These are phyloP conservation scores for Graphiopsis chlorocephala DNA, from an alignment of 2,329 filamentous ascomycete species.

Conservation along the genomic window DNA sequence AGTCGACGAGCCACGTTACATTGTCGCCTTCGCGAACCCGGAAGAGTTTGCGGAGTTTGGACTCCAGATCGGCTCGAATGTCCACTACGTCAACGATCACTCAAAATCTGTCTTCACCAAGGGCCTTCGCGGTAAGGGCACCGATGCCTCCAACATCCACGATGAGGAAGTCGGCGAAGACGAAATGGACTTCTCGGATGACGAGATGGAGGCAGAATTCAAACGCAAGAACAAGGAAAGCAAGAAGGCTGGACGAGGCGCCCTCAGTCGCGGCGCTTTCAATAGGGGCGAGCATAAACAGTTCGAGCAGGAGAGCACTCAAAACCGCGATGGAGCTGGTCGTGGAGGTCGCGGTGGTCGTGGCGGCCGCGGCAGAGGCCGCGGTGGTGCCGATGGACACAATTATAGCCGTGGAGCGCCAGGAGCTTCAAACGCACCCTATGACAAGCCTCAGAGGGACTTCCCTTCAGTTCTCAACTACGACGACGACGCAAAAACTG, in stretches of 20 bases:
- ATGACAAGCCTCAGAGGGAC: conserved; percentile 14
- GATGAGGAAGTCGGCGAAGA: conserved; percentile 86
- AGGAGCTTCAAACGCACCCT: not conserved
- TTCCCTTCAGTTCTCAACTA: conserved; percentile 13
- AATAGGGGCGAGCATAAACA: conserved; percentile 8
- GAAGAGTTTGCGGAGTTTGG: conserved; percentile 66
- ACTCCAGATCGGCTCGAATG: conserved; percentile 63
- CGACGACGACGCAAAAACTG: conserved; percentile 10
- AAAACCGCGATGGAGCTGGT: not conserved
- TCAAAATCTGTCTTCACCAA: conserved; percentile 79
- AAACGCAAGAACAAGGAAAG: conserved; percentile 36
- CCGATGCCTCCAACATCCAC: conserved; percentile 90
- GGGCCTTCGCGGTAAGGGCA: conserved; percentile 77
- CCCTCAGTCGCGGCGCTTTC: conserved; percentile 23
- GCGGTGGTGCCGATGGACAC: not conserved
- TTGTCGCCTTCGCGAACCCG: conserved; percentile 67
- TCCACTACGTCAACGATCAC: conserved; percentile 78
- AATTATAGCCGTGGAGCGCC: conserved; percentile 6
- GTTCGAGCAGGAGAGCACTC: not conserved
- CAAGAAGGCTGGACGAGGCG: conserved; percentile 30
- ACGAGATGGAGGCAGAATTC: conserved; percentile 75
- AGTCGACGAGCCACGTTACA: conserved; percentile 83
- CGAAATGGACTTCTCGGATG: conserved; percentile 93
- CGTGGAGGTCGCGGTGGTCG: conserved; percentile 17
- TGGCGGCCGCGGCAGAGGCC: conserved; percentile 14